Evolutionary conservation across 306 rosid genomes (phyloP), one percentile per base, ranked within the genome.

Genomic region (Coriaria nepalensis): DNA sequence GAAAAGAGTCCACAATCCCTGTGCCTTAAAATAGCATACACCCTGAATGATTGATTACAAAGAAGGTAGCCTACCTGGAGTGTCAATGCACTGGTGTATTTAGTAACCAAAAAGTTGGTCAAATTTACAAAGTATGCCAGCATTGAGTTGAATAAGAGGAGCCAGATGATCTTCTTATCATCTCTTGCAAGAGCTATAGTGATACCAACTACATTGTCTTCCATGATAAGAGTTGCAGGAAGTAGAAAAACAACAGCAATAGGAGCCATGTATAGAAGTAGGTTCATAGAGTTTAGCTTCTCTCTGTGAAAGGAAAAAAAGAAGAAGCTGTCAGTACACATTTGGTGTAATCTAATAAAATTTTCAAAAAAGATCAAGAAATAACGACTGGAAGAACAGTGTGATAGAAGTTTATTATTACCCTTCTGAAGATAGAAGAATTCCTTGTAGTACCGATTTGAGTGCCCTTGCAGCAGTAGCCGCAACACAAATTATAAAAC

Each of bases 231-330:
- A 33, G 99, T 80, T 45, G 99, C 99, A 7, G 99, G 99, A 62
- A 92, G 99, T 65, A 92, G 94, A 71, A 92, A 86, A 52, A 82
- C 84, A 60, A 92, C 99, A 34, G 99, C 99, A 68, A 86, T 78
- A 15, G 99, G 99, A 68, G 99, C 96, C 99, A 92, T 92, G 71
- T 92, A 92, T 38, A 92, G 92, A 13, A 92, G 93, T 46, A 92
- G 96, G 72, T 92, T 92, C 99, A 92, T 92, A 13, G 99, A 92
- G 68, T 92, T 92, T 87, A 92, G 72, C 93, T 92, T 92, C 81
- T 92, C 99, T 63, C 99, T 92, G 49, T 44, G 35, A 34, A 45
- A 56, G 44, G 14, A 43, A 56, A 43, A 45, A 34, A 62, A 70
- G 37, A 64, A 64, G 58, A 46, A 5, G 4, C 40, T 64, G 47